phyloP scores from a whole-genome alignment of 306 rosid species.

The Quercus berberidifolia region DNA sequence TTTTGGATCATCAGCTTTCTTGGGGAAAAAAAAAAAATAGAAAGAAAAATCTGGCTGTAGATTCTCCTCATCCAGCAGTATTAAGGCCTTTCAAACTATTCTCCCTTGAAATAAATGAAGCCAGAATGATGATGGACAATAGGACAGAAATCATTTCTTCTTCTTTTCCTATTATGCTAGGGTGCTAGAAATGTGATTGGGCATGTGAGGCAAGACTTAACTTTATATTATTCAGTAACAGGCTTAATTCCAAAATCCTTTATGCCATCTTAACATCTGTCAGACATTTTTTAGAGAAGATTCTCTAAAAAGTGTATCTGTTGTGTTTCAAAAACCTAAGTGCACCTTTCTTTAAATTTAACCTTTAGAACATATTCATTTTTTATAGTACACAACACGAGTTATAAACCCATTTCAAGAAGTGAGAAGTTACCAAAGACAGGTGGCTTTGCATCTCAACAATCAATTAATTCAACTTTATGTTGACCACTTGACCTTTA shows the following conservation, averaged over 20 bases:
- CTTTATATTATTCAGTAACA: neutral
- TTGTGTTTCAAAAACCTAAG: neutral
- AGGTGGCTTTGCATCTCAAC: neutral
- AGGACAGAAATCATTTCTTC: neutral
- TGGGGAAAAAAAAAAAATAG: too few relatives aligned
- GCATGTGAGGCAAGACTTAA: neutral
- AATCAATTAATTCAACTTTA: neutral
- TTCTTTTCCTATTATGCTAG: neutral
- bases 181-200: neutral
- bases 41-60: neutral
- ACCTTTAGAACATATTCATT: neutral
- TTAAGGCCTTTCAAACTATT: neutral
- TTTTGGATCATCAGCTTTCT: too few relatives aligned
- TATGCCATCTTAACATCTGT: neutral
- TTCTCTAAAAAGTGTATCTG: neutral
- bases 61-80: neutral
- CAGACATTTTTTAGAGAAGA: neutral
- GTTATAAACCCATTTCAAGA: neutral
- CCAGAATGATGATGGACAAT: neutral
- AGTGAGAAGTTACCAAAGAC: neutral
- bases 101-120: neutral
- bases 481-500: neutral
- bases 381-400: neutral
- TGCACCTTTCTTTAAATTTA: too few relatives aligned
- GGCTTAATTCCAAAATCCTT: neutral